Base-by-base conservation (phyloP, 202 grass and related monocot species). In the Carex sylvatica region DNA sequence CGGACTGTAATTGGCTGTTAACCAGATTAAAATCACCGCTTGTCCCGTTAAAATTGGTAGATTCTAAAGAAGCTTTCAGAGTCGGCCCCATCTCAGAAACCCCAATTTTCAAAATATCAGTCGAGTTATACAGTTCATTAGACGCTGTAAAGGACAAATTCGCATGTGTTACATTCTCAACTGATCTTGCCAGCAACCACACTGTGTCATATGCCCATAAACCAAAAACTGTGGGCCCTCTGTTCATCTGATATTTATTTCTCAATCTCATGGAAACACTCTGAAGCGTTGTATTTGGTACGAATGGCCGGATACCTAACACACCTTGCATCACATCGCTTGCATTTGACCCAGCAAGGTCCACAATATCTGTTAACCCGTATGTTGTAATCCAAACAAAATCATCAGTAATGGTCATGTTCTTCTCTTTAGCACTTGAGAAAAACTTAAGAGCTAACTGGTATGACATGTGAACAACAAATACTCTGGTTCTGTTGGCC, bases 331-430 rank as follows among this genome's bases (percentile, higher is more conserved):
- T 92, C 36, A 76, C 83, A 9, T 66, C 79, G 59, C 64, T 56
- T 6, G 47, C 83, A 15, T 85, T 81, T 64, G 82, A 51, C 84
- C 85, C 85, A 24, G 72, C 4, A 36, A 85, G 31, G 38, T 91
- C 82, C 19, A 94, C 83, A 20, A 94, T 67, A 82, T 91, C 90
- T 28, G 90, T 97, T 67, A 94, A 83, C 20, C 66, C 30, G 26
- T 83, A 63, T 1, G 47, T 74, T 4, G 66, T 70, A 72, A 83
- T 73, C 81, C 81, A 83, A 74, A 83, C 81, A 83, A 53, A 83
- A 20, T 65, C 81, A 40, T 59, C n/a, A 16, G n/a, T 56, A 38
- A 4, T 6, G 61, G 5, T 30, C 81, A 83, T 83, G 10, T 72
- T 56, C 0, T 54, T 38, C 23, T 35, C 65, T 30, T 70, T 71